Evolutionary conservation across 345 rosid genomes (phyloP).

Genomic region (Eucalyptus caleyi): DNA sequence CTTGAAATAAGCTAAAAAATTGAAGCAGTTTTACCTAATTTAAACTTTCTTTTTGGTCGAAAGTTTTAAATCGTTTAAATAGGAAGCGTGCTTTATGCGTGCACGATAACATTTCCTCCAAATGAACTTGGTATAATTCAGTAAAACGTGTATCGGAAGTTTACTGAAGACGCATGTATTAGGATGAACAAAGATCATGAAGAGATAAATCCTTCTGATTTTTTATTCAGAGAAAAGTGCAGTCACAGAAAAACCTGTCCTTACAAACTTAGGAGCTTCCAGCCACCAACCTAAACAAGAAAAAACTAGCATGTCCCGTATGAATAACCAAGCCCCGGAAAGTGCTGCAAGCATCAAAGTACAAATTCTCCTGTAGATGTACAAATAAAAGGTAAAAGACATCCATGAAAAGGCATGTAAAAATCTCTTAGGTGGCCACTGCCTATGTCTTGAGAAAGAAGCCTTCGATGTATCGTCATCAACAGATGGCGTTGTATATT

Average conservation of each 20-base stretch:
- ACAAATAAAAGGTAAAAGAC: slow-evolving; percentile 1
- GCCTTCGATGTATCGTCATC: slow-evolving; percentile 24
- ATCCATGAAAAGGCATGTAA: slow-evolving; percentile 52
- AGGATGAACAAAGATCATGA: neutral
- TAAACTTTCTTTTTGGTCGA: too few relatives aligned
- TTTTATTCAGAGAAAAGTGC: neutral
- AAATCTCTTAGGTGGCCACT: slow-evolving; percentile 80
- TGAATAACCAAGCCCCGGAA: neutral
- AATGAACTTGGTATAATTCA: neutral
- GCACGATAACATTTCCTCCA: neutral
- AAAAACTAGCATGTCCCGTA: neutral
- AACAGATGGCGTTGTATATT: neutral
- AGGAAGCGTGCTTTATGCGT: neutral
- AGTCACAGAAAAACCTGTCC: neutral
- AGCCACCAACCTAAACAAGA: neutral
- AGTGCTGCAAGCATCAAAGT: neutral
- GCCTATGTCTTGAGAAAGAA: slow-evolving; percentile 51
- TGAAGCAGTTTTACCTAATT: neutral
- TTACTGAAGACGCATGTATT: neutral
- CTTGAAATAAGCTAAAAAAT: neutral
- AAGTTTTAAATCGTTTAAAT: neutral
- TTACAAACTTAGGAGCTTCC: neutral
- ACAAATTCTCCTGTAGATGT: neutral
- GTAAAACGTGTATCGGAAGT: neutral
- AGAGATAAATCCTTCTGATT: neutral